phyloP scores from a whole-genome alignment of 2,329 filamentous ascomycete species.

The Blastomyces silverae region DNA sequence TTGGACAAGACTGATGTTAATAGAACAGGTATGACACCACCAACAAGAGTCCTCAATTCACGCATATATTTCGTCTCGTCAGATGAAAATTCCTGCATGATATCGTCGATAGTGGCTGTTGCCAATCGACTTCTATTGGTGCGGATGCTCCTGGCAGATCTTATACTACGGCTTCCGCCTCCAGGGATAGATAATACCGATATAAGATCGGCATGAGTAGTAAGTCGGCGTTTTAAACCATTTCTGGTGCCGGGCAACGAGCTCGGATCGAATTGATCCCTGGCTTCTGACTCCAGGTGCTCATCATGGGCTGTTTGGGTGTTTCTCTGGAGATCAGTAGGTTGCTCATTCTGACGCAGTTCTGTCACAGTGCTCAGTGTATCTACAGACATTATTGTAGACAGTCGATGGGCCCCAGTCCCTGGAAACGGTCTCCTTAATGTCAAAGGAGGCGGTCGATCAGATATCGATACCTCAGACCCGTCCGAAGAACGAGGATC shows the following conservation, averaged over 20 bases:
- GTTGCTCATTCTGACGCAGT: neutral
- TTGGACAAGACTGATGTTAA: conserved; percentile 75
- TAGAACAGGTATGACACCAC: conserved; percentile 89
- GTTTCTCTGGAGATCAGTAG: conserved; percentile 1
- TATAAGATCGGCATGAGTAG: conserved; percentile 87
- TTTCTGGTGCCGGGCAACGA: conserved; percentile 45
- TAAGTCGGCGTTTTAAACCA: conserved; percentile 65
- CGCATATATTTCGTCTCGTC: conserved; percentile 85
- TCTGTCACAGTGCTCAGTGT: conserved; percentile 37
- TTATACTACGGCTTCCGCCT: conserved; percentile 58
- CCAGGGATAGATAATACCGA: conserved; percentile 70
- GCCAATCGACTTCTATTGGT: conserved; percentile 61
- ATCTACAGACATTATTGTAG: conserved; percentile 54
- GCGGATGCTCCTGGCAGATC: conserved; percentile 70
- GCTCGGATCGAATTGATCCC: conserved; percentile 42
- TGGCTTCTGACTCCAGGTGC: conserved; percentile 35
- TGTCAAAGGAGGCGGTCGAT: conserved; percentile 37
- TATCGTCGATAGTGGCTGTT: conserved; percentile 63
- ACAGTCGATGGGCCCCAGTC: conserved; percentile 49
- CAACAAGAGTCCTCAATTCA: conserved; percentile 86
- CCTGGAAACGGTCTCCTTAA: conserved; percentile 46
- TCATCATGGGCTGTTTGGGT: conserved; percentile 19
- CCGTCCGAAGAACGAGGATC: conserved; percentile 32
- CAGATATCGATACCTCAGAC: conserved; percentile 34
- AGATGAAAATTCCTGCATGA: conserved; percentile 70